These are phyloP conservation scores for Isatis lusitanica DNA, from an alignment of 441 rosid genomes.

Conservation along the genomic window DNA sequence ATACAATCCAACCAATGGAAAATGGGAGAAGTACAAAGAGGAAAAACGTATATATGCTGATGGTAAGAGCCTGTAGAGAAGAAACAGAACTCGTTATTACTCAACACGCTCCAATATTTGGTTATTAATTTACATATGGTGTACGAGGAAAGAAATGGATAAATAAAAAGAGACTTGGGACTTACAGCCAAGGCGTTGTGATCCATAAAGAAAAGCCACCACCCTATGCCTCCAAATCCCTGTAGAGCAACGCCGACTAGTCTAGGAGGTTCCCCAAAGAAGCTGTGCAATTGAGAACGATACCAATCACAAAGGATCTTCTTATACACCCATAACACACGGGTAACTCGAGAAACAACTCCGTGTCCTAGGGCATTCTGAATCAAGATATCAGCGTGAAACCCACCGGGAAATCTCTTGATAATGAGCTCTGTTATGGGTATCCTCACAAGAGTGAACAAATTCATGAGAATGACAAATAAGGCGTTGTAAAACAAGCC, in stretches of 20 bases:
- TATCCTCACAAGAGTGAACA: too few species aligned
- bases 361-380: background rate
- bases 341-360: background rate
- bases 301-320: conserved; percentile 21
- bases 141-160: background rate
- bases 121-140: too few species aligned
- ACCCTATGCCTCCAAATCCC: conserved; percentile 14
- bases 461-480: too few species aligned
- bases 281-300: background rate
- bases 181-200: conserved; percentile 35
- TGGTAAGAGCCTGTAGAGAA: conserved; percentile 20
- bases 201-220: conserved; percentile 14
- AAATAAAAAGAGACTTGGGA: background rate
- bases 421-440: background rate
- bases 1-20: conserved; percentile 21
- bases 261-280: too few species aligned
- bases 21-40: conserved; percentile 13
- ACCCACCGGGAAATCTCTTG: background rate
- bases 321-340: background rate
- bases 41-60: background rate
- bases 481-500: background rate
- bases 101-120: background rate
- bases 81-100: background rate
- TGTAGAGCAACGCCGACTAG: too few species aligned
- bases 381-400: too few species aligned